phyloP scores from a whole-genome alignment of 225 moss, liverwort and hornwort genomes.

The Physcomitrellopsis africana region DNA sequence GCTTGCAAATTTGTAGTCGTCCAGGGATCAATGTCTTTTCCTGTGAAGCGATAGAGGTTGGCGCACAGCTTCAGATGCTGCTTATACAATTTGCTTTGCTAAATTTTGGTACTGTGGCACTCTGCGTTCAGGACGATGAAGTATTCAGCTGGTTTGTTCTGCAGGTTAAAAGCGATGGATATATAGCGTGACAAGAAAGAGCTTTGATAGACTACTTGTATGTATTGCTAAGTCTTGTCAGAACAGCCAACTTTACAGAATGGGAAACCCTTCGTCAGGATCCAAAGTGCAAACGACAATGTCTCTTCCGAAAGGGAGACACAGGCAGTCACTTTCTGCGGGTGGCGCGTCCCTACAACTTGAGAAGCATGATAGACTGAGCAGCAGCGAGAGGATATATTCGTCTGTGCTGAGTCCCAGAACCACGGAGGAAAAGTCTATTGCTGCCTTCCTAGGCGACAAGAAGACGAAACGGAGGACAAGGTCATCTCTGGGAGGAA shows the following conservation, averaged over 20 bases:
- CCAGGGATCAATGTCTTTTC: neutral
- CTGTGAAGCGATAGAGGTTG: neutral
- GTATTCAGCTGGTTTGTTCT: slow-evolving; percentile 8
- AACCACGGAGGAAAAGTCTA: slow-evolving; percentile 30
- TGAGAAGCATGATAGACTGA: neutral
- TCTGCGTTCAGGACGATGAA: slow-evolving; percentile 14
- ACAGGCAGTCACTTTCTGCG: slow-evolving; percentile 32
- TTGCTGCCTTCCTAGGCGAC: slow-evolving; percentile 33
- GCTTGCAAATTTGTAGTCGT: neutral
- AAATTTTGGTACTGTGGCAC: neutral
- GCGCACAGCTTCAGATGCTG: neutral
- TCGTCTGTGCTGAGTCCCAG: slow-evolving; percentile 25
- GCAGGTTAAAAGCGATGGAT: slow-evolving; percentile 18
- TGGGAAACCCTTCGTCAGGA: slow-evolving; percentile 42
- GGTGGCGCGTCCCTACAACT: slow-evolving; percentile 10
- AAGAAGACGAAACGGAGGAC: slow-evolving; percentile 43
- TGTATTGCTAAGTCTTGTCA: neutral
- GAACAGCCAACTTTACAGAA: slow-evolving; percentile 16
- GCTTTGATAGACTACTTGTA: neutral
- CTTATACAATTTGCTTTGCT: slow-evolving; percentile 15
- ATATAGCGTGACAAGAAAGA: slow-evolving; percentile 21
- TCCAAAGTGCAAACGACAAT: slow-evolving; percentile 40
- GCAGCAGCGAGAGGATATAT: slow-evolving; percentile 25
- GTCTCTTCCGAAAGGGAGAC: slow-evolving; percentile 43
- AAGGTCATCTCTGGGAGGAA: slow-evolving; percentile 37